A percentile compares a stretch with the other conserved stretches of the same genome.
Conservation (phyloP, 805 yeast species). For the Hanseniaspora meyeri region DNA sequence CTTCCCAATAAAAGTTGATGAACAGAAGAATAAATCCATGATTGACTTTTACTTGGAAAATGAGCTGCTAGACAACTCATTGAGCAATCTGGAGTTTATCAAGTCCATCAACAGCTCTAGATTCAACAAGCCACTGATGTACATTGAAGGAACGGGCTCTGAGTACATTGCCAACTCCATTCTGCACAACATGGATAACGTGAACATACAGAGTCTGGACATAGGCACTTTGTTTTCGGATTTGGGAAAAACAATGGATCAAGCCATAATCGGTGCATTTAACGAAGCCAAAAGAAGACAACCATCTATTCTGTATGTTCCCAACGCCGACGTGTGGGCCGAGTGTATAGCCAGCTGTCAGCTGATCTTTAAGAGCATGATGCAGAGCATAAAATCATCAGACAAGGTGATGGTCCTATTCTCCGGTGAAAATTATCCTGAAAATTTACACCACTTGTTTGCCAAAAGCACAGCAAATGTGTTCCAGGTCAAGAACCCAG, state of each 20-base stretch:
- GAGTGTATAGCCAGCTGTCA: constrained; percentile 62
- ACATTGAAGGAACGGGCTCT: constrained; percentile 74
- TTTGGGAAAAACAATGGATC: constrained; percentile 69
- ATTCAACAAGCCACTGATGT: constrained; percentile 69
- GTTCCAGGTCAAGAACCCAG: constrained; percentile 41
- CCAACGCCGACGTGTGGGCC: constrained; percentile 73
- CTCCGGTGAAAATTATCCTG: constrained; percentile 44
- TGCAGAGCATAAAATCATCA: constrained; percentile 53
- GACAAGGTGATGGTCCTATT: constrained; percentile 58
- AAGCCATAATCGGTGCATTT: constrained; percentile 68
- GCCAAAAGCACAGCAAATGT: constrained; percentile 36
- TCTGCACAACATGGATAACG: constrained; percentile 73
- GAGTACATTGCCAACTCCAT: constrained; percentile 73
- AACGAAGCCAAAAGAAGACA: constrained; percentile 80
- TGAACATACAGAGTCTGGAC: constrained; percentile 77
- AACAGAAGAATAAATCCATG: constrained; percentile 20
- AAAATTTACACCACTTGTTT: constrained; percentile 34
- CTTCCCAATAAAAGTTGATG: constrained; percentile 38
- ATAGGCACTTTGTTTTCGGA: constrained; percentile 67
- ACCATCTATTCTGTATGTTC: constrained; percentile 75
- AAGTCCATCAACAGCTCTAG: constrained; percentile 43
- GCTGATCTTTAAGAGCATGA: constrained; percentile 35
- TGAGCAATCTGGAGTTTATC: constrained; percentile 52
- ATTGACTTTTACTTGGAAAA: constrained; percentile 27
- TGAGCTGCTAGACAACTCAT: constrained; percentile 33